These are phyloP conservation scores for Mucor piriformis DNA, from an alignment of 371 early-diverging fungal species.

Conservation along the genomic window DNA sequence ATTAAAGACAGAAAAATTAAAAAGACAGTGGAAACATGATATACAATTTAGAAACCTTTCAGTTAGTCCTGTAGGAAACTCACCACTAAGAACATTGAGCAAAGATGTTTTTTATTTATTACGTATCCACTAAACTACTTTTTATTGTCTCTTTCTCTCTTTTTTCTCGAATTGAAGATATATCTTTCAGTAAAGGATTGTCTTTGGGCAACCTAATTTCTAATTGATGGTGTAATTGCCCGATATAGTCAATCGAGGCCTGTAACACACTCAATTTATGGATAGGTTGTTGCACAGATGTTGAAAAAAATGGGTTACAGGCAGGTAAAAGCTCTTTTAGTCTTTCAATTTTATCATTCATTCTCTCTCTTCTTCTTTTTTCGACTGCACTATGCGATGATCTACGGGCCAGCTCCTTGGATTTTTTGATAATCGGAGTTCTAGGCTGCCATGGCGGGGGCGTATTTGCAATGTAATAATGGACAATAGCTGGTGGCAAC, in stretches of 20 bases:
- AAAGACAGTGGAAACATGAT: not conserved
- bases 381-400: conserved; percentile 73
- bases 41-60: too few relatives aligned
- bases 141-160: not conserved
- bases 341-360: conserved; percentile 57
- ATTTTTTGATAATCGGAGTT: not conserved
- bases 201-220: conserved; percentile 16
- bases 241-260: conserved; percentile 68
- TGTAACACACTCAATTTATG: conserved; percentile 71
- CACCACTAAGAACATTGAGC: too few relatives aligned
- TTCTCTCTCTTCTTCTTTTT: conserved; percentile 68
- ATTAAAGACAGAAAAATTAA: not conserved
- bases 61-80: too few relatives aligned
- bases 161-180: not conserved
- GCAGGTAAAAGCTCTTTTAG: conserved; percentile 30
- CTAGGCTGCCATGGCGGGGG: not conserved
- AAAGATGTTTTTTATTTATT: not conserved
- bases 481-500: conserved; percentile 17
- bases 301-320: conserved; percentile 41
- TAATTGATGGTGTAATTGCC: conserved; percentile 32
- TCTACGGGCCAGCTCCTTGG: conserved; percentile 48
- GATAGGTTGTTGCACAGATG: conserved; percentile 51
- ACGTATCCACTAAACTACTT: not conserved
- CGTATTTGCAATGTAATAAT: conserved; percentile 10
- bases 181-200: conserved; percentile 16